Percentiles rank a stretch among this genome's conserved stretches.
Conservation (phyloP, 164 flowering plant genomes). For the Litsea cubeba region DNA sequence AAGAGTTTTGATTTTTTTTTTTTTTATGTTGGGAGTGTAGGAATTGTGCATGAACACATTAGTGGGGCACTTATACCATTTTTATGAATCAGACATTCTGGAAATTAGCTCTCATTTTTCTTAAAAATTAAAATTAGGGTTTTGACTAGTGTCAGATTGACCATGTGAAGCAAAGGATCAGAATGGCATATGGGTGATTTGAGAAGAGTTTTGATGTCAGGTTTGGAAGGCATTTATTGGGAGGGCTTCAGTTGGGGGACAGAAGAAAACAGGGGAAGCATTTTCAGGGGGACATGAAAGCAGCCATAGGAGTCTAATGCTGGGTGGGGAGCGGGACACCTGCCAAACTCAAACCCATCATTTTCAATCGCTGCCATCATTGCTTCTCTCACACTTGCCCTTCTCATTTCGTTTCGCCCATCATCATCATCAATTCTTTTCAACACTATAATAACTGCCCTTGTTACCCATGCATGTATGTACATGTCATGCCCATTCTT, state of each 20-base stretch:
- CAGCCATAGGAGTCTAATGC: constrained; percentile 29
- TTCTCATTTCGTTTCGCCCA: background rate
- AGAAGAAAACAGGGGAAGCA: constrained; percentile 27
- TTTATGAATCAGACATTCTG: no score
- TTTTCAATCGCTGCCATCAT: background rate
- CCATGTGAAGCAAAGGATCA: no score
- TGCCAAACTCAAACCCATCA: constrained; percentile 15
- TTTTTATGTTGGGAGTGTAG: no score
- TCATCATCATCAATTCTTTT: background rate
- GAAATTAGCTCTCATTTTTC: no score
- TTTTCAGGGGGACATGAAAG: constrained; percentile 50
- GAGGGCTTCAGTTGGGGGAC: constrained; percentile 22
- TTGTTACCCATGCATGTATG: background rate
- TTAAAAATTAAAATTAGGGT: no score
- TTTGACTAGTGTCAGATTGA: no score
- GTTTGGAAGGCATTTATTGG: background rate
- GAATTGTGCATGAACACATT: no score
- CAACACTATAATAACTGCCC: background rate
- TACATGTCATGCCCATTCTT: background rate
- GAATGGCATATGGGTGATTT: no score
- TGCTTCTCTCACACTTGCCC: background rate
- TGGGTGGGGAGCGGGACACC: constrained; percentile 22
- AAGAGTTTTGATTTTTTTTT: no score
- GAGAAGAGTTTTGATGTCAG: background rate
- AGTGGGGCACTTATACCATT: no score